Base-by-base conservation (phyloP, 495 filamentous ascomycete species). In the Rhizodiscina lignyota region DNA sequence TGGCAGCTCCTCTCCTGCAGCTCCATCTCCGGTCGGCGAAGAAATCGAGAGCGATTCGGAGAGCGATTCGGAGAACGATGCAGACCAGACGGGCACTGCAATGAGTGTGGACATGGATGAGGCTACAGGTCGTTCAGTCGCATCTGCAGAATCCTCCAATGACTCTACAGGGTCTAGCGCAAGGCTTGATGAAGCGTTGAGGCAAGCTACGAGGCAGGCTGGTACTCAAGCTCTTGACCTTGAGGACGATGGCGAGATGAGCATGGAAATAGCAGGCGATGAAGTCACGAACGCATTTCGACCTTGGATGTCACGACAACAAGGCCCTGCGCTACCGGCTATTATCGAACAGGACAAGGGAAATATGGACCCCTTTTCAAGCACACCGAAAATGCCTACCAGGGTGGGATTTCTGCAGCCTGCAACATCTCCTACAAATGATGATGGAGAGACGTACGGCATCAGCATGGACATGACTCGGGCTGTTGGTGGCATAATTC, bases 211-310 rank as follows among this genome's bases (percentile, higher is more conserved):
- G 5, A 68, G 66, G 31, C 67, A 72, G 49, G 83, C 85, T 19
- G 79, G 73, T 13, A 81, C 74, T 0, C 58, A 64, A 35, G 64
- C 61, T 13, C 59, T 77, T 27, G 72, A 74, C 12, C 60, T 69
- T 34, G 70, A 76, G 34, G 68, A 72, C 27, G 60, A 66, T 36
- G 64, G 59, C 17, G 71, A 81, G 8, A 63, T 79, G 38, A 70
- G 68, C 2, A 67, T 80, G 55, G 80, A 82, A 33, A 74, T 84
- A 29, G 80, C 79, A 4, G 76, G 82, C 36, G 79, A 89, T 41
- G 74, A 85, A 36, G 75, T 92, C 37, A 83, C 82, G 5, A 68
- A 71, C 23, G 72, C 77, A 13, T 79, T 80, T 41, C 66, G 77
- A 41, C 74, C 77, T 0, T 81, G 73, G 74, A 60, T 58, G 59